These are phyloP conservation scores for Xylaria cubensis DNA, from an alignment of 495 filamentous ascomycete genomes.

Conservation along the genomic window DNA sequence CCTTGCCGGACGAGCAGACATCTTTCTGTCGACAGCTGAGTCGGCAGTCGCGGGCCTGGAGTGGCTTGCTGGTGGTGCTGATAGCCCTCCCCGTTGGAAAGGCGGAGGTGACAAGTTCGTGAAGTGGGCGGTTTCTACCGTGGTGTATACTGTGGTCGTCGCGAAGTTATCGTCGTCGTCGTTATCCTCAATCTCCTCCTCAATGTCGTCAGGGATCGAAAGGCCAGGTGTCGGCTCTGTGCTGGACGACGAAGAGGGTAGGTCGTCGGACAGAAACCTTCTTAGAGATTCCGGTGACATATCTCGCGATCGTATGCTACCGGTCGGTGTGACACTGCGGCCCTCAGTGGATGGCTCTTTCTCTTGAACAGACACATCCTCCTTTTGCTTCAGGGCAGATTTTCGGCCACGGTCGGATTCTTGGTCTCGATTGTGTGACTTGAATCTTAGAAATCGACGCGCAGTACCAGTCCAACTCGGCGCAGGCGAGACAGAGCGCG, in stretches of 20 bases:
- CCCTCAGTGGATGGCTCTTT: constrained; percentile 33
- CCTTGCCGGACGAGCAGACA: constrained; percentile 11
- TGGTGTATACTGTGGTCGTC: constrained; percentile 50
- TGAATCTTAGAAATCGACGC: constrained; percentile 47
- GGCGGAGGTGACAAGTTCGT: constrained; percentile 59
- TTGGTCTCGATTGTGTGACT: constrained; percentile 26
- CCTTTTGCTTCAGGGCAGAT: constrained; percentile 14
- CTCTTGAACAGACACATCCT: constrained; percentile 27
- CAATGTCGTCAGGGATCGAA: constrained; percentile 59
- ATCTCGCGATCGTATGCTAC: constrained; percentile 50
- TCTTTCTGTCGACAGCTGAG: constrained; percentile 3
- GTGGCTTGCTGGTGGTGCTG: constrained; percentile 36
- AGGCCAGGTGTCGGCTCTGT: constrained; percentile 29
- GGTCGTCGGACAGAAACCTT: constrained; percentile 51
- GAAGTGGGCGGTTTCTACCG: constrained; percentile 35
- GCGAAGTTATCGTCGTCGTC: constrained; percentile 65
- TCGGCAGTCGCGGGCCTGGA: constrained; percentile 4
- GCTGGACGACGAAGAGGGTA: constrained; percentile 36
- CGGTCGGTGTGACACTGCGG: constrained; percentile 43
- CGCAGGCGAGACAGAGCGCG: constrained; percentile 56
- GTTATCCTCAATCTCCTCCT: constrained; percentile 48
- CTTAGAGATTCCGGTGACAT: constrained; percentile 57
- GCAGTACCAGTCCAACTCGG: constrained; percentile 52
- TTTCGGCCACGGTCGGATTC: constrained; percentile 36
- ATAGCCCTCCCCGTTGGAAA: constrained; percentile 41